Base-by-base conservation (phyloP, 2,329 filamentous ascomycete genomes). In the Calonectria pseudoturangicola region DNA sequence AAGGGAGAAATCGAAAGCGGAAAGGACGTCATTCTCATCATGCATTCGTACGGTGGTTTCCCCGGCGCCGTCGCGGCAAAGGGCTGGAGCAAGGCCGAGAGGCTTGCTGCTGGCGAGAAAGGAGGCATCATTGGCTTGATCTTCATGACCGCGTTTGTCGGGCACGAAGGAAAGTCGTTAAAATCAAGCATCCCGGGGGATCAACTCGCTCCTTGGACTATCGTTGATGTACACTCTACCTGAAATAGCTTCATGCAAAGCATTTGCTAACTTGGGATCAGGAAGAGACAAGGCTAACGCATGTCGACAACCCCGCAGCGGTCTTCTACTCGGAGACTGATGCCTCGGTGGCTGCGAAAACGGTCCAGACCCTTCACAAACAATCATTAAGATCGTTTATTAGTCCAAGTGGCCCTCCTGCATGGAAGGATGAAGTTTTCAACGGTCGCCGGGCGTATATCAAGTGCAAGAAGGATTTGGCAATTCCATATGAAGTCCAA, bases 241-340 rank as follows among this genome's bases (percentile, higher is more conserved):
- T 16, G 21, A 2, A 56, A 21, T 21, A 21, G 51, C 27, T 10
- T 15, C 13, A 25, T 2, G 16, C 8, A 18, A 5, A 56, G 10
- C 4, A 39, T 3, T 15, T 15, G n/a, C 33, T 51, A 18, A 62
- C 33, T 36, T 2, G 1, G 6, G 2, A 21, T 13, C 13, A 73
- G 71, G 45, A 70, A 56, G 60, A 45, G 12, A 62, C 50, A 5
- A 60, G 56, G 45, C n/a, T 63, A 51, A 43, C 8, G 48, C 8
- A 36, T 8, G 66, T 66, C 25, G 47, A 30, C 10, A 62, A 60
- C 25, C 95, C 94, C 96, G 41, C 65, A 28, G n/a, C 48, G 15
- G 18, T 72, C 2, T 74, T 74, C 50, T 74, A 73, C 56, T 67
- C 68, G 41, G 62, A 36, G 3, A 56, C 68, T 4, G 64, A 73